Conservation (phyloP, 495 filamentous ascomycete genomes). For the Talaromyces nanjingensis region DNA sequence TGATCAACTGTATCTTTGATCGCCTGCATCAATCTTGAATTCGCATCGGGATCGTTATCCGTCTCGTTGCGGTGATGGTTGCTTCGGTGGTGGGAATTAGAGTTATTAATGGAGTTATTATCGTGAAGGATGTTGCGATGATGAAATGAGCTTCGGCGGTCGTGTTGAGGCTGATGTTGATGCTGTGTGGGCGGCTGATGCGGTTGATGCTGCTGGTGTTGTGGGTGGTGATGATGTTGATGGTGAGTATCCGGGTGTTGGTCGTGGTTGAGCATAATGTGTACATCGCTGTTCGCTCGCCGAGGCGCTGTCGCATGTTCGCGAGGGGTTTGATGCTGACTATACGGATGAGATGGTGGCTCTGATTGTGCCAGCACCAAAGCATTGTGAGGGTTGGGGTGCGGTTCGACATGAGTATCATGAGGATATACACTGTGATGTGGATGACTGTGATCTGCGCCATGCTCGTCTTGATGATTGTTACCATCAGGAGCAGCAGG, state of each 20-base stretch:
- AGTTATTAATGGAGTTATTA: neutral
- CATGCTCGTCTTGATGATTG: constrained; percentile 11
- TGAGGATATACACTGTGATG: constrained; percentile 1
- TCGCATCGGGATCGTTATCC: constrained; percentile 41
- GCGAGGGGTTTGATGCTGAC: neutral
- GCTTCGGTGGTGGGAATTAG: neutral
- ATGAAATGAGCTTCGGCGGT: neutral
- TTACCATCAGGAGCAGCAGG: constrained; percentile 10
- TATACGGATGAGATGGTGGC: constrained; percentile 2
- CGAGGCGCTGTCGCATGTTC: constrained; percentile 24
- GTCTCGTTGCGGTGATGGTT: constrained; percentile 11
- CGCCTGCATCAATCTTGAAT: constrained; percentile 40
- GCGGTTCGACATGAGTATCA: constrained; percentile 20
- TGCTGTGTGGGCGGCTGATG: constrained; percentile 11
- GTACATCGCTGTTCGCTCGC: constrained; percentile 37
- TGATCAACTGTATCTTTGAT: constrained; percentile 41
- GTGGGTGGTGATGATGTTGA: neutral
- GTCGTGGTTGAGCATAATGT: constrained; percentile 17
- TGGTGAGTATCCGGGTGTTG: constrained; percentile 12
- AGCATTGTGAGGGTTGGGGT: constrained; percentile 18
- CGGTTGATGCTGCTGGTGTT: constrained; percentile 8
- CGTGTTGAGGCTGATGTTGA: constrained; percentile 6
- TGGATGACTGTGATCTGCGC: constrained; percentile 11
- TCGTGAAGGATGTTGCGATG: constrained; percentile 5
- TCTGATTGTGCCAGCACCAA: constrained; percentile 12